Base-by-base conservation (phyloP, 1,284 basidiomycete species). In the Fomes fomentarius region DNA sequence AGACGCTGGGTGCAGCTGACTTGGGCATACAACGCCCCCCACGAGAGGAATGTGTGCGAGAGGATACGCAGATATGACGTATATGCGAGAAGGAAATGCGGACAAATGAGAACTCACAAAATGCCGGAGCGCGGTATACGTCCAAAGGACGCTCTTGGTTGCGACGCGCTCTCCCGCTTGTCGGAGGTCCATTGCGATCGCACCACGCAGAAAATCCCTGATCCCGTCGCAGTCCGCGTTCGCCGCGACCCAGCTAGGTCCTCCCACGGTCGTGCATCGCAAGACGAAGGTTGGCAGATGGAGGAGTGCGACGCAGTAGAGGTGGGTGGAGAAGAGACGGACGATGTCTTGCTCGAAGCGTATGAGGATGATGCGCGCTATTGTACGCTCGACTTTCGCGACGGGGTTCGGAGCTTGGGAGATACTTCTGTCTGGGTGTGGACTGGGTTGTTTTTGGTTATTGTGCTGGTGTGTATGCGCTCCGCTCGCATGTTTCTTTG, bases 111-210 rank as follows among this genome's bases (percentile, higher is more conserved):
- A 22, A 54, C 52, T 48, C 70, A 87, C 85, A 64, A 89, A 89
- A 70, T 89, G 83, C 52, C 87, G 71, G 22, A 89, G 71, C 30
- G 85, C 85, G 1, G 85, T 89, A 69, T 89, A 89, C 1, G 84
- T 85, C 86, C 86, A 89, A 49, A 89, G 70, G 10, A 88, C 83
- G 63, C 84, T 87, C 75, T 88, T 89, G 10, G 87, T 87, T 14
- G 87, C 87, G 19, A 87, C 85, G 24, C 86, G 77, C 59, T 89
- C 86, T 12, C 86, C 86, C 0, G 84, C 84, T 66, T 89, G 83
- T 22, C 86, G 76, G 68, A 89, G 76, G 65, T 89, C 87, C 86
- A 89, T 88, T 52, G 79, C 77, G 56, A 89, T 80, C 43, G 77
- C 78, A 2, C 81, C 75, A 19, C 87, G 76, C 67, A 88, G 83